Conservation (phyloP, 1,284 basidiomycete species). For the Retiboletus flavoniger region DNA sequence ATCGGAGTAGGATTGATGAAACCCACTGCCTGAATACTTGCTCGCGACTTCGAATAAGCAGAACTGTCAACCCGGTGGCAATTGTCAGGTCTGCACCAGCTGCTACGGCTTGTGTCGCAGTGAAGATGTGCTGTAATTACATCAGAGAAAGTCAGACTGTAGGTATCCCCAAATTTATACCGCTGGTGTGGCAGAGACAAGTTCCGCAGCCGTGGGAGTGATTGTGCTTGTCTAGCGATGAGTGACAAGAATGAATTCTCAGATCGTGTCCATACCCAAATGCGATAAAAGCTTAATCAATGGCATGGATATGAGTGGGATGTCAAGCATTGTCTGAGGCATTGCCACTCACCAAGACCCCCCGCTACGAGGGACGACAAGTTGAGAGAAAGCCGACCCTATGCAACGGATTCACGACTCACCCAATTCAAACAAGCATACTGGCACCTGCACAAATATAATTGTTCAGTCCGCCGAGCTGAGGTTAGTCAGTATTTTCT, state of each 20-base stretch:
- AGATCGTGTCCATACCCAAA: not conserved
- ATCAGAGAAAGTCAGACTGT: not conserved
- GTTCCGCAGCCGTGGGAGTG: not conserved
- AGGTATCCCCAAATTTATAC: not conserved
- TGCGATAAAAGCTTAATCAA: not conserved
- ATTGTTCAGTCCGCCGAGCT: not conserved
- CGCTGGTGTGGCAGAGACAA: not conserved
- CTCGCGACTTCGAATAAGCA: not conserved
- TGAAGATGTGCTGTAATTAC: not conserved
- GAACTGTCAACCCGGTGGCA: not conserved
- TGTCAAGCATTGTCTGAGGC: not conserved
- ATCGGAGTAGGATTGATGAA: not conserved
- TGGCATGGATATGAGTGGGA: not conserved
- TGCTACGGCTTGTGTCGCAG: not conserved
- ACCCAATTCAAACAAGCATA: too few species aligned
- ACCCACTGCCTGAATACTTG: not conserved
- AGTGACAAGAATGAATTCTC: not conserved
- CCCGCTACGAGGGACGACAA: not conserved
- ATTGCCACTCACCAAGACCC: conserved; percentile 1
- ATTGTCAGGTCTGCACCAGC: conserved; percentile 6
- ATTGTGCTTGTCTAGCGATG: not conserved
- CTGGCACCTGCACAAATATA: too few species aligned
- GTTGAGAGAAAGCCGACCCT: not conserved
- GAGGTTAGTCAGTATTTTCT: not conserved
- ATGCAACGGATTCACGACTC: not conserved